A percentile compares a stretch with the other conserved stretches of the same genome.
These are phyloP conservation scores for Pholiota microspora DNA, from an alignment of 768 basidiomycete genomes.

Conservation along the genomic window DNA sequence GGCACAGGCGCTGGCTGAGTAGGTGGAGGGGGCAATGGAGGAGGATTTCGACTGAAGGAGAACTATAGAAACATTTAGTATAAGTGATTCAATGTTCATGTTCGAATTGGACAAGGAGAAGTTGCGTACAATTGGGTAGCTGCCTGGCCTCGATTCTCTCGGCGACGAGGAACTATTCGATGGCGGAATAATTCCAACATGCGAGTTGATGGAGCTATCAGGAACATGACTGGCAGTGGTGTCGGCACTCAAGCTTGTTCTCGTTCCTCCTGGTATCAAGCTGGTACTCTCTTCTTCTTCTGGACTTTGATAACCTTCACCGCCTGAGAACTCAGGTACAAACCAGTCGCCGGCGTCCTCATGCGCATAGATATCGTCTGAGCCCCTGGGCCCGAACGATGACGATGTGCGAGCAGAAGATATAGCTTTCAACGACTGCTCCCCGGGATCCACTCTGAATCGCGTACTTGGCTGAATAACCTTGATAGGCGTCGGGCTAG, in stretches of 20 bases:
- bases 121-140: background rate
- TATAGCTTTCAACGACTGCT: background rate
- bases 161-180: conserved; percentile 14
- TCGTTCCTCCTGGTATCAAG: conserved; percentile 11
- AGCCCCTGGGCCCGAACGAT: background rate
- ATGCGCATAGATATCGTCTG: background rate
- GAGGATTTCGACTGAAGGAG: background rate
- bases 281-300: conserved; percentile 10
- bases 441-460: background rate
- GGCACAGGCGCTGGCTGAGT: background rate
- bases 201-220: conserved; percentile 15
- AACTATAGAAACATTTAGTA: too few relatives aligned
- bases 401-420: background rate
- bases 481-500: background rate
- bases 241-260: background rate
- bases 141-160: conserved; percentile 2
- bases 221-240: background rate
- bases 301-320: background rate
- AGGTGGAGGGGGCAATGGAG: conserved; percentile 3
- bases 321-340: conserved; percentile 3
- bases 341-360: background rate
- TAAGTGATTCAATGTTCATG: too few relatives aligned
- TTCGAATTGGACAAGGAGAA: too few relatives aligned
- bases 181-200: conserved; percentile 15
- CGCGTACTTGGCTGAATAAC: background rate